Conservation (phyloP, 1,284 basidiomycete genomes). For the Xerocomus amazonicus region DNA sequence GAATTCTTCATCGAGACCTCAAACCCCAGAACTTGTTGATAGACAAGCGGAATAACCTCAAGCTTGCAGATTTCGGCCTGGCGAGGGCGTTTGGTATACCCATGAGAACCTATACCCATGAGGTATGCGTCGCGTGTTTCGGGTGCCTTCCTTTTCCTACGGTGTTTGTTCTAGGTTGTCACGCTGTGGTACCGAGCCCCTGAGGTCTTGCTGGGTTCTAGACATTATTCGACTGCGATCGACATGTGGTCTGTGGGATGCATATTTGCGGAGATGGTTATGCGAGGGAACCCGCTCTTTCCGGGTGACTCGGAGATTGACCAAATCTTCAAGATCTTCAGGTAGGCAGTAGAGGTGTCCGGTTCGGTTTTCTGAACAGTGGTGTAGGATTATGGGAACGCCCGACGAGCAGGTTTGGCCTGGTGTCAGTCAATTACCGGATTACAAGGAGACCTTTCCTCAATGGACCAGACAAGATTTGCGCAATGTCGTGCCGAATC, state of each 20-base stretch:
- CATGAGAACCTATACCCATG: constrained; percentile 96
- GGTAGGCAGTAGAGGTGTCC: constrained; percentile 46
- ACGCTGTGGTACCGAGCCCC: constrained; percentile 99
- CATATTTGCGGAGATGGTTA: constrained; percentile 92
- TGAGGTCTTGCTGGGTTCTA: constrained; percentile 92
- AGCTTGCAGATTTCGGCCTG: constrained; percentile 95
- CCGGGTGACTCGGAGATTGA: constrained; percentile 99
- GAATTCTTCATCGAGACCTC: constrained; percentile 94
- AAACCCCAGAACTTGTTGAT: constrained; percentile 98
- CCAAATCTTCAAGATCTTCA: constrained; percentile 99
- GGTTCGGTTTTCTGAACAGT: constrained; percentile 7
- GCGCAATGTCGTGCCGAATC: constrained; percentile 57
- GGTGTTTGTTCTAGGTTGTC: constrained; percentile 67
- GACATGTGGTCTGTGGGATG: constrained; percentile 99
- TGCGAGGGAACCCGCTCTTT: constrained; percentile 87
- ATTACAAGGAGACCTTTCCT: constrained; percentile 97
- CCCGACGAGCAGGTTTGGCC: constrained; percentile 93
- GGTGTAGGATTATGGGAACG: constrained; percentile 85
- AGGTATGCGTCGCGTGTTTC: constrained; percentile 51
- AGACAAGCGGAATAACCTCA: constrained; percentile 85
- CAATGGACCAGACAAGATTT: constrained; percentile 84
- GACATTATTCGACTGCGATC: constrained; percentile 94
- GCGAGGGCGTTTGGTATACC: constrained; percentile 98
- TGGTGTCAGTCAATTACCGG: constrained; percentile 83
- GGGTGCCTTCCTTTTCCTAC: constrained; percentile 9